Evolutionary conservation across 768 basidiomycete species (phyloP).

Genomic region (Podaxis sp.): DNA sequence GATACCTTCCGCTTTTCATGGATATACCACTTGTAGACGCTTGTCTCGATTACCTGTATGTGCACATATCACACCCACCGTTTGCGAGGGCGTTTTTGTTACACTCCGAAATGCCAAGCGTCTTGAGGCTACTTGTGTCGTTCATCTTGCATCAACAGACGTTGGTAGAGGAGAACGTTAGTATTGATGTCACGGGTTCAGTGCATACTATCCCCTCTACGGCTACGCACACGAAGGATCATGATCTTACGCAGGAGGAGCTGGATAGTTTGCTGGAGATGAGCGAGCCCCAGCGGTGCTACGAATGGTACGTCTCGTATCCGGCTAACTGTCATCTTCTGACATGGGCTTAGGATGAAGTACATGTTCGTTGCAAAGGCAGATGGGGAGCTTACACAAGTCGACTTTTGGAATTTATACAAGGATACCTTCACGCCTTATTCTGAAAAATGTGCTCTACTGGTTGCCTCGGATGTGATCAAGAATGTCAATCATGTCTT

Average conservation of each 20-base stretch:
- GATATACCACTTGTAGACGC: constrained; percentile 71
- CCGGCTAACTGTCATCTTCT: neutral
- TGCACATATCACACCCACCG: constrained; percentile 66
- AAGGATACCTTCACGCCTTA: constrained; percentile 72
- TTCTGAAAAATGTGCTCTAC: constrained; percentile 52
- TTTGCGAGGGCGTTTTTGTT: constrained; percentile 78
- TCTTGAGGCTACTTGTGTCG: constrained; percentile 62
- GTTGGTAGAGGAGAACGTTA: constrained; percentile 53
- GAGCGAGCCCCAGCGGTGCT: constrained; percentile 76
- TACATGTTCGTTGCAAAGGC: constrained; percentile 75
- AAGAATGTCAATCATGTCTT: constrained; percentile 87
- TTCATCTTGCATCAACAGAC: constrained; percentile 66
- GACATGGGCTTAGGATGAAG: constrained; percentile 67
- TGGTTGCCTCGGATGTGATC: constrained; percentile 90
- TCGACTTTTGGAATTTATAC: constrained; percentile 94
- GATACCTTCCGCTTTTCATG: constrained; percentile 66
- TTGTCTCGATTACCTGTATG: constrained; percentile 69
- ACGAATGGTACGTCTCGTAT: constrained; percentile 58
- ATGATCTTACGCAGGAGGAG: constrained; percentile 70
- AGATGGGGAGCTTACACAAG: constrained; percentile 84
- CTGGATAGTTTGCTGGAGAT: constrained; percentile 51
- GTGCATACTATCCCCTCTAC: constrained; percentile 55
- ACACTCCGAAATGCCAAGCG: constrained; percentile 64
- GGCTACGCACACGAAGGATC: constrained; percentile 44
- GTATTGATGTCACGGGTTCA: constrained; percentile 56